Base-by-base conservation (phyloP, 208 protist genomes). In the Wallacemonas rigidus region DNA sequence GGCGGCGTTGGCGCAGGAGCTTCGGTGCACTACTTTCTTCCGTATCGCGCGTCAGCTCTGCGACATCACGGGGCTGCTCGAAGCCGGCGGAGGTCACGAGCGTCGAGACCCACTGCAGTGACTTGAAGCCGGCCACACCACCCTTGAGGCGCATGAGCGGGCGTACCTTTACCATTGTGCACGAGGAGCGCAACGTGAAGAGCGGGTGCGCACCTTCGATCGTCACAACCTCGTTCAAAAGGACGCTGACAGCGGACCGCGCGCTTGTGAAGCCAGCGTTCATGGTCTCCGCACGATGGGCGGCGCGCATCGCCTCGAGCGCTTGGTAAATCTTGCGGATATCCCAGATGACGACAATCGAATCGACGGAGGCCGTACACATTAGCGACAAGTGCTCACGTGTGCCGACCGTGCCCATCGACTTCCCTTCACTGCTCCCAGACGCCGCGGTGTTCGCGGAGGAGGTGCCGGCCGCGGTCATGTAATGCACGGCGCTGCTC, bases 121-220 rank as follows among this genome's bases (percentile, higher is more conserved):
- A 82, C 2, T 83, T 87, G 55, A 97, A 60, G 0, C 87, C 89
- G 4, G 86, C 82, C 35, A 97, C 85, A 38, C 85, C 82, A 47
- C 92, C 92, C 67, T 93, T 95, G 40, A 97, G 84, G 61, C 83
- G 87, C 53, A 92, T 80, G 14, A 97, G 57, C n/a, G 92, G 89
- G 9, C 88, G 75, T 60, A 94, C 82, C 76, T 93, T 89, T 36
- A 96, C 67, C 55, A 94, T 56, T 6, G 77, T 83, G 64, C 89
- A 96, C 26, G 77, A 85, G n/a, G 89, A 93, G 14, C 83, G 82
- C 6, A 96, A 71, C 2, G 69, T 79, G 71, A 85, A 87, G 40
- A 48, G 56, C 3, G 72, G 41, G 2, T 51, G 15, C 4, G 48
- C 67, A 14, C 67, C 67, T 60, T 87, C 77, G 54, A 96, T 82